Base-by-base conservation (phyloP, 305 asterid genomes). In the Fraxinus xanthoxyloides region DNA sequence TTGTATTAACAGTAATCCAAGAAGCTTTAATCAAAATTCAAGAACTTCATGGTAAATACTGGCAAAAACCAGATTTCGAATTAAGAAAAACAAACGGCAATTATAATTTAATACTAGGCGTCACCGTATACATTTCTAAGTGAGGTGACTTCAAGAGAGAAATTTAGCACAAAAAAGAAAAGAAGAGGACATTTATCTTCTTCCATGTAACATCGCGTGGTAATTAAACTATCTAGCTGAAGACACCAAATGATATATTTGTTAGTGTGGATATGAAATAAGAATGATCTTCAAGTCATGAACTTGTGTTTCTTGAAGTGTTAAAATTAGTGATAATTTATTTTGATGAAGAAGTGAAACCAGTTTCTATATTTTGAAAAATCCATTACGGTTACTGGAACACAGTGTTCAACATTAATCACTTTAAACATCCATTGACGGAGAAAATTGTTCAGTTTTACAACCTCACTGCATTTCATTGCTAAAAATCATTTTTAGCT, bases 331-430 rank as follows among this genome's bases (percentile, higher is more conserved):
- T 65, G 34, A 10, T 17, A 61, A 61, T 7, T 21, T 61, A 61
- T 61, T 61, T 61, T 61, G 70, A 61, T 7, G 70, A 61, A 61
- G 30, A 61, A 61, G 30, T 61, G 70, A 34, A 23, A 23, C 70
- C 4, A 19, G 70, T 59, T 19, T 59, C 28, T 19, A 59, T 61
- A 56, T 8, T 59, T 26, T 61, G 5, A 61, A 61, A 24, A 21
- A 23, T 23, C 31, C 70, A 61, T 21, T 61, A 78, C n/a, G 79
- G 82, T 78, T 72, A 75, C 79, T 21, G 36, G 76, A 70, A 56
- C 40, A 77, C 72, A 13, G 81, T 24, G 81, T 51, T 34, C 51
- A 59, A 76, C 12, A 24, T 1, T 26, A 65, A 65, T 9, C 13
- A 26, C 35, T 9, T 24, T 65, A 26, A 65, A 65, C 34, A 26